Conservation (phyloP, 768 basidiomycete genomes). For the Suillus alpinus region DNA sequence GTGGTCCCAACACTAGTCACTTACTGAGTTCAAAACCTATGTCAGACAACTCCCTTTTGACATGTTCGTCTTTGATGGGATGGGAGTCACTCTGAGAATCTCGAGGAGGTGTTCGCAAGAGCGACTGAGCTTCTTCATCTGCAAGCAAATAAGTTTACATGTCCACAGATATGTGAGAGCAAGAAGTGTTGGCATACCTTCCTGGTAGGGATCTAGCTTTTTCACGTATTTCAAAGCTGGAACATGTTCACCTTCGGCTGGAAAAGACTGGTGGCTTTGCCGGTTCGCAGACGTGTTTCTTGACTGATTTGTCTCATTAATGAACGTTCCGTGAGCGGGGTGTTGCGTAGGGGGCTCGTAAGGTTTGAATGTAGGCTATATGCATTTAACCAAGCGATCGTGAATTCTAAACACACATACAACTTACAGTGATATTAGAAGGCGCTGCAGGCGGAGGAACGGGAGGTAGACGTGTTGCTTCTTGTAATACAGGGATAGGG, state of each 20-base stretch:
- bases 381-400: background rate
- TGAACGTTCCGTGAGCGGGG: conserved; percentile 14
- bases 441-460: background rate
- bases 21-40: background rate
- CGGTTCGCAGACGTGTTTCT: background rate
- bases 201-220: conserved; percentile 29
- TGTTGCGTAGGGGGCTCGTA: conserved; percentile 24
- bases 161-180: background rate
- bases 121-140: conserved; percentile 24
- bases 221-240: conserved; percentile 17
- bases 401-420: background rate
- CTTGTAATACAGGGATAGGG: background rate
- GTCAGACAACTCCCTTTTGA: conserved; percentile 8
- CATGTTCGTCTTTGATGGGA: conserved; percentile 8
- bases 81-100: conserved; percentile 9
- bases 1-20: background rate
- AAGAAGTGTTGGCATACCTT: conserved; percentile 11
- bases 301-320: conserved; percentile 1
- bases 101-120: conserved; percentile 10
- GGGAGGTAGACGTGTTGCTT: background rate
- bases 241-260: background rate
- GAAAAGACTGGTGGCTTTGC: background rate
- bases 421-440: background rate
- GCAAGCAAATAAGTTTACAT: background rate
- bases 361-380: conserved; percentile 22